These are phyloP conservation scores for Massariosphaeria phaeospora DNA, from an alignment of 495 filamentous ascomycete species.

Conservation along the genomic window DNA sequence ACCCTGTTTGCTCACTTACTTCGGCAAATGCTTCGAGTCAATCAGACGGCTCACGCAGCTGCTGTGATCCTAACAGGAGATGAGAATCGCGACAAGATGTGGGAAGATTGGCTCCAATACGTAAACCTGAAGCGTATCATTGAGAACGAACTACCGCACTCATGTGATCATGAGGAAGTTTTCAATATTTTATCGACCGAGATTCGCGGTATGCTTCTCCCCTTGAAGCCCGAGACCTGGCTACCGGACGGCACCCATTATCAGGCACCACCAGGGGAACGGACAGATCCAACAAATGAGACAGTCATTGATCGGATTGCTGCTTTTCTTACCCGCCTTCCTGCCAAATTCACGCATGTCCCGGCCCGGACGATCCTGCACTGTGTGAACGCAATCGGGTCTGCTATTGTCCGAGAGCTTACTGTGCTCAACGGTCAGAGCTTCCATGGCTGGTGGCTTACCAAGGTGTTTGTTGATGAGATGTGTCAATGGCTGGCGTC, in stretches of 20 bases:
- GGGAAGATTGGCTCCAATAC: constrained; percentile 77
- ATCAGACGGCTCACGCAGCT: constrained; percentile 80
- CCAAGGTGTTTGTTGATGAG: constrained; percentile 95
- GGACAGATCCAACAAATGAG: constrained; percentile 42
- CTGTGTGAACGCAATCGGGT: constrained; percentile 63
- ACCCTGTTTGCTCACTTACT: constrained; percentile 82
- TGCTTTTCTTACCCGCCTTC: constrained; percentile 69
- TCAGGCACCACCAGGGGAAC: constrained; percentile 46
- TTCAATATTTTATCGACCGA: constrained; percentile 69
- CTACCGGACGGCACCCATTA: constrained; percentile 52
- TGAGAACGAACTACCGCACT: constrained; percentile 48
- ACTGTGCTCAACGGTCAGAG: constrained; percentile 78
- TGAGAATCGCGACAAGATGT: constrained; percentile 82
- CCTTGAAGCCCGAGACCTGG: constrained; percentile 53
- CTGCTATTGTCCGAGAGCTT: constrained; percentile 67
- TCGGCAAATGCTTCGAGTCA: constrained; percentile 80
- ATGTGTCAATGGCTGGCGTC: constrained; percentile 90
- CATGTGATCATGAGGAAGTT: constrained; percentile 57
- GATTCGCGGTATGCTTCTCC: constrained; percentile 65
- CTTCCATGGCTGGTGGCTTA: constrained; percentile 96
- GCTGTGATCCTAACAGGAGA: constrained; percentile 70
- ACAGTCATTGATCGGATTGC: constrained; percentile 79
- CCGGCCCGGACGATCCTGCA: constrained; percentile 62
- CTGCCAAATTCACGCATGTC: constrained; percentile 66
- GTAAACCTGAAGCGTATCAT: constrained; percentile 61